Percentiles rank a stretch among this genome's conserved stretches.
phyloP scores from a whole-genome alignment of 2,329 filamentous ascomycete genomes.

The Penicillium sp. region DNA sequence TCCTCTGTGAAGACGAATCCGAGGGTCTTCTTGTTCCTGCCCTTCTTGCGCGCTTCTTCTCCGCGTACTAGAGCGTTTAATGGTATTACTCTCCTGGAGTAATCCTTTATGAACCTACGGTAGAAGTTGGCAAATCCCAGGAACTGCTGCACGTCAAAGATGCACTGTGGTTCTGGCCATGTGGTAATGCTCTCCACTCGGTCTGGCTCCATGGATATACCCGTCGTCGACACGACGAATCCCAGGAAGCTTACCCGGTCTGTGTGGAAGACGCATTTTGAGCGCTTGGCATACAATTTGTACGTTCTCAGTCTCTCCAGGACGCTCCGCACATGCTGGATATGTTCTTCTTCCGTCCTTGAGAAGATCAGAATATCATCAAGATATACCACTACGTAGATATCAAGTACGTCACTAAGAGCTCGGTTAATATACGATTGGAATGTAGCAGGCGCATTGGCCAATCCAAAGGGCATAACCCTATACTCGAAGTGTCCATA shows the following conservation, averaged over 20 bases:
- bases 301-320: background rate
- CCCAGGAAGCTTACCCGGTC: background rate
- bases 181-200: no score
- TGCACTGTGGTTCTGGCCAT: no score
- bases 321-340: background rate
- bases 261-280: background rate
- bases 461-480: conserved; percentile 28
- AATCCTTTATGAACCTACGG: no score
- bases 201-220: no score
- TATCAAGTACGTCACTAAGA: conserved; percentile 9
- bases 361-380: conserved; percentile 21
- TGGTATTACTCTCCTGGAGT: no score
- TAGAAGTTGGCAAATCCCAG: no score
- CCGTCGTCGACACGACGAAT: background rate
- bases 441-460: conserved; percentile 15
- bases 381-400: conserved; percentile 9
- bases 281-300: background rate
- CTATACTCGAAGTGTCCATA: conserved; percentile 30
- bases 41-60: no score
- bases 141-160: no score
- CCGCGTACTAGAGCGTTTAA: no score
- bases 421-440: conserved; percentile 15
- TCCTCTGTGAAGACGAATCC: no score
- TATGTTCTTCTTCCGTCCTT: background rate
- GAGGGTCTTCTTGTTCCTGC: no score